Evolutionary conservation across 2,329 filamentous ascomycete genomes (phyloP), one percentile per base, ranked within the genome.

Genomic region (Thielaviopsis cerberus): DNA sequence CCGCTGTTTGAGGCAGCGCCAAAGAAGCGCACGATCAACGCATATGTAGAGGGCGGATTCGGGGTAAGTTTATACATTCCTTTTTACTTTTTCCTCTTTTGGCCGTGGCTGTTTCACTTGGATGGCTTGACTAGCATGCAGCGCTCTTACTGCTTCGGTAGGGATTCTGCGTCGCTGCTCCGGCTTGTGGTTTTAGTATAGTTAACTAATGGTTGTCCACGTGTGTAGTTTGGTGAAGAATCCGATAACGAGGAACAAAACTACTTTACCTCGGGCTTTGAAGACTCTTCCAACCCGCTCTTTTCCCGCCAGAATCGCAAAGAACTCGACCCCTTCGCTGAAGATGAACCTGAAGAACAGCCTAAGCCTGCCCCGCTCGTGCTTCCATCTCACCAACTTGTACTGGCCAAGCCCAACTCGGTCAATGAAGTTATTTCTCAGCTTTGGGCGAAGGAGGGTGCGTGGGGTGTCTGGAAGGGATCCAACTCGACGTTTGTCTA

Each of bases 401-500:
- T 76, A 24, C 75, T 96, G 22, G 83, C 83, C 63, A 82, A 83
- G 60, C 76, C 86, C 11, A 86, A 91, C 67, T 91, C 90, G 0
- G 76, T 97, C 59, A 79, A 90, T 64, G 88, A 95, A 63, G 88
- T 92, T 2, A 80, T 98, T 61, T 83, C 83, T 6, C 86, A 94
- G 67, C 73, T 97, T 22, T 97, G 92, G 87, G 78, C 84, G 53
- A 91, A 86, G 64, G 91, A 94, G 67, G 88, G 89, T 37, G 84
- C 84, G 0, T 90, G 89, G 77, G 92, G 92, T 4, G 83, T 96
- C 4, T 98, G 91, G 90, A 96, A 96, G 69, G 82, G 85, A 8
- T 88, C 89, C 41, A 97, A 97, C 67, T 82, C 86, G 15, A 94
- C 89, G 1, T 98, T 97, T 66, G 76, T 97, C 54, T 95, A 97